Base-by-base conservation (phyloP, 78 protist genomes). In the Dictyostelium purpureum region DNA sequence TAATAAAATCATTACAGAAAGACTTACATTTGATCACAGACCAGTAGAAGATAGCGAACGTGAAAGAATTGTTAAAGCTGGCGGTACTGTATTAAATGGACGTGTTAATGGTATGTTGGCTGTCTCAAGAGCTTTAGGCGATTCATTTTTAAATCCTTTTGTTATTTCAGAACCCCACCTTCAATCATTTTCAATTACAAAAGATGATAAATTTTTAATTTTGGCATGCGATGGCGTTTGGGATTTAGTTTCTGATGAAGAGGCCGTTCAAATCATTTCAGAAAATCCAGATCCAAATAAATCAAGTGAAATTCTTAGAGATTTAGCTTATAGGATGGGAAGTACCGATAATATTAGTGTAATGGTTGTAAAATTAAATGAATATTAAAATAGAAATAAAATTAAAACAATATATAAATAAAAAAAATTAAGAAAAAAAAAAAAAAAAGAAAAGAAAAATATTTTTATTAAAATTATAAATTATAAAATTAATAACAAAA, bases 301-400 rank as follows among this genome's bases (percentile, higher is more conserved):
- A 79, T 89, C 97, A 57, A 80, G 93, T 28, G 82, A 76, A 54
- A 94, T 78, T 9, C 40, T 96, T 14, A 61, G 97, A 63, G 96
- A 96, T 83, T 75, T 85, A 9, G 97, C 97, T 11, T 95, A 82
- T 54, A 38, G 35, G 47, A 38, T 42, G 28, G 96, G 96, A 31
- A 73, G 90, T 43, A 95, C 96, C 0, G 97, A 96, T 75, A 96
- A 96, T 82, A 96, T 96, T 45, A 76, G 88, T 65, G 95, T 88
- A 28, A 77, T 90, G 79, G 57, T 79, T 52, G 94, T 80, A 12
- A 70, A 51, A 49, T 40, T 74, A 33, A 49, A 35, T 74, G 65
- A 74, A 16, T 74, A 74, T 49, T 49, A 49, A 74, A 18, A n/a
- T 71, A 21, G 19, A 56, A 24, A 56, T 56, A 18, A 56, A 56